Evolutionary conservation across 148 eudicot species (phyloP).

Genomic region (Chenopodium album): DNA sequence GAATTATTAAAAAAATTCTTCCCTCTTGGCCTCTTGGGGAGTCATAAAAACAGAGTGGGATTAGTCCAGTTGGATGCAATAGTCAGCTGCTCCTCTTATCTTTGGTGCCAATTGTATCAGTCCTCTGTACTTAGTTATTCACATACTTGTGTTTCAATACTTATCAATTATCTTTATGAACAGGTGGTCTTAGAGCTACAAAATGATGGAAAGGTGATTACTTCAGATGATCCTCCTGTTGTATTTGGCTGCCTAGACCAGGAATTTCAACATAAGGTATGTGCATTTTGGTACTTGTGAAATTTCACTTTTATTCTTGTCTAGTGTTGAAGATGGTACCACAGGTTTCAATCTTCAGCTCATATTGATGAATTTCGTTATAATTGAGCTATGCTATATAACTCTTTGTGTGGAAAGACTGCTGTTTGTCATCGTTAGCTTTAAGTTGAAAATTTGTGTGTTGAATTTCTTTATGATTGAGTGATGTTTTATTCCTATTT

Average conservation of each 20-base stretch:
- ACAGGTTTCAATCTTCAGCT: neutral
- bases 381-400: neutral
- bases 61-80: neutral
- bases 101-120: neutral
- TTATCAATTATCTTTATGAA: neutral
- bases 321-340: neutral
- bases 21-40: neutral
- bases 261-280: conserved; percentile 72
- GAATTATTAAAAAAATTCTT: neutral
- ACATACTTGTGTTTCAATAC: neutral
- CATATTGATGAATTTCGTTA: neutral
- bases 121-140: neutral
- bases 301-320: neutral
- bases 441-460: neutral
- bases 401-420: neutral
- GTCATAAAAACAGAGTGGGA: neutral
- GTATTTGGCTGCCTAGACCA: conserved; percentile 68
- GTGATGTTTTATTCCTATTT: neutral
- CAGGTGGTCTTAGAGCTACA: conserved; percentile 87
- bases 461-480: neutral
- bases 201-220: conserved; percentile 65
- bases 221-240: conserved; percentile 90
- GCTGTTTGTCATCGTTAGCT: neutral
- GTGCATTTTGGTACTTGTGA: neutral
- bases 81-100: neutral